These are phyloP conservation scores for Candida verbasci DNA, from an alignment of 805 yeast genomes.

Conservation along the genomic window DNA sequence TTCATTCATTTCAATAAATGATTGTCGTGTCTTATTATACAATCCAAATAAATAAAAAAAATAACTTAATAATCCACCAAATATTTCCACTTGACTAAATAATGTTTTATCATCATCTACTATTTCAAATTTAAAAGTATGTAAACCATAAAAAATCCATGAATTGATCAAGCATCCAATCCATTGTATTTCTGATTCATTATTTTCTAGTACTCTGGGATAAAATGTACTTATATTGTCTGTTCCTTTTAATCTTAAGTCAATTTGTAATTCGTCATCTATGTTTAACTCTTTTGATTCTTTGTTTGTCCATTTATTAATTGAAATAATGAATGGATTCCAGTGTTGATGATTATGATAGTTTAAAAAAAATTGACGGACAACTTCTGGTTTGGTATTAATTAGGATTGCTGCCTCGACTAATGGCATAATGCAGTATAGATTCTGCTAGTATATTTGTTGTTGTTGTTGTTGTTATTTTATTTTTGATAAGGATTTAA, in stretches of 20 bases:
- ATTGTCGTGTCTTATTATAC: slow-evolving; percentile 6
- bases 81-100: slow-evolving; percentile 11
- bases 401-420: slow-evolving; percentile 9
- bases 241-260: slow-evolving; percentile 7
- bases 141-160: slow-evolving; percentile 10
- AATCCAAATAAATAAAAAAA: slow-evolving; percentile 8
- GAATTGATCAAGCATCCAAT: slow-evolving; percentile 9
- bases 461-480: too few species aligned
- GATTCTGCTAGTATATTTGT: too few species aligned
- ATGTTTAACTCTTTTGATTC: slow-evolving; percentile 3
- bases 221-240: slow-evolving; percentile 5
- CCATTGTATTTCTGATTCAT: slow-evolving; percentile 9
- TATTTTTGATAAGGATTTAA: neutral
- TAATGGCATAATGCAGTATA: slow-evolving; percentile 1
- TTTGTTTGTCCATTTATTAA: slow-evolving; percentile 5
- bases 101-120: slow-evolving; percentile 7
- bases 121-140: slow-evolving; percentile 9
- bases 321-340: slow-evolving; percentile 12
- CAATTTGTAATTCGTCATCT: slow-evolving; percentile 10
- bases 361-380: slow-evolving; percentile 9
- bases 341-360: slow-evolving; percentile 9
- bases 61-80: slow-evolving; percentile 10
- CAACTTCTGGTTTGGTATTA: slow-evolving; percentile 9
- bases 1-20: slow-evolving; percentile 9
- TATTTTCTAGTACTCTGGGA: slow-evolving; percentile 7